Evolutionary conservation across 805 yeast genomes (phyloP).

Genomic region (Suhomyces kilbournensis): DNA sequence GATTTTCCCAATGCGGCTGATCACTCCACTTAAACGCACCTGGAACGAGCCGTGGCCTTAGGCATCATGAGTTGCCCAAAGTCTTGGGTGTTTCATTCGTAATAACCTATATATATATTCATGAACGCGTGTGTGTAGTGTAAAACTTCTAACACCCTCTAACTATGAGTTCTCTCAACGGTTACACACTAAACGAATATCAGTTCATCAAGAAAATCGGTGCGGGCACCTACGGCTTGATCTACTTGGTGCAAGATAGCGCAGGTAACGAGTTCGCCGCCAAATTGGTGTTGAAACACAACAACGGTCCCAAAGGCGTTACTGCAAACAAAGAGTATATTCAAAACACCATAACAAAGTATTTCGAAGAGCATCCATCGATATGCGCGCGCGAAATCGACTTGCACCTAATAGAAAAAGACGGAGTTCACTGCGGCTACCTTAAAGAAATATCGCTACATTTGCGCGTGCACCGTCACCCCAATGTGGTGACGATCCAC

Average conservation of each 20-base stretch:
- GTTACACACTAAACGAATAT: slow-evolving; percentile 26
- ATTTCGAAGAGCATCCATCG: slow-evolving; percentile 16
- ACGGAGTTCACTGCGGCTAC: slow-evolving; percentile 30
- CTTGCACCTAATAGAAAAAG: slow-evolving; percentile 22
- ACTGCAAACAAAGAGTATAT: slow-evolving; percentile 28
- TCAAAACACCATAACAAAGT: slow-evolving; percentile 22
- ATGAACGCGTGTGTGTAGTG: no score
- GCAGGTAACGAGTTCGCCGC: slow-evolving; percentile 58
- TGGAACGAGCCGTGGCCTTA: not conserved
- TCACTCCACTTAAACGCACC: not conserved
- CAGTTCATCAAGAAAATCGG: slow-evolving; percentile 57
- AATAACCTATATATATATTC: not conserved
- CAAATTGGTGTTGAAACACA: slow-evolving; percentile 61
- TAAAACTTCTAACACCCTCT: not conserved
- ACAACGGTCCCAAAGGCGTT: slow-evolving; percentile 24
- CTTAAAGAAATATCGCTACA: slow-evolving; percentile 74
- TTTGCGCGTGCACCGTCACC: slow-evolving; percentile 70
- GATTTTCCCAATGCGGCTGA: not conserved
- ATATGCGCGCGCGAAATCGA: slow-evolving; percentile 16
- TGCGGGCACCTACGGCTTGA: slow-evolving; percentile 83
- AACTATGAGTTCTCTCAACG: slow-evolving; percentile 10
- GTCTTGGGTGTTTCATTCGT: not conserved
- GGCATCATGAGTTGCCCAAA: not conserved
- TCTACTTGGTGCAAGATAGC: slow-evolving; percentile 63
- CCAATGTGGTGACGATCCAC: slow-evolving; percentile 72